A percentile compares a stretch with the other conserved stretches of the same genome.
Evolutionary conservation across 2,329 filamentous ascomycete species (phyloP).

Genomic region (Sclerotinia nivalis): DNA sequence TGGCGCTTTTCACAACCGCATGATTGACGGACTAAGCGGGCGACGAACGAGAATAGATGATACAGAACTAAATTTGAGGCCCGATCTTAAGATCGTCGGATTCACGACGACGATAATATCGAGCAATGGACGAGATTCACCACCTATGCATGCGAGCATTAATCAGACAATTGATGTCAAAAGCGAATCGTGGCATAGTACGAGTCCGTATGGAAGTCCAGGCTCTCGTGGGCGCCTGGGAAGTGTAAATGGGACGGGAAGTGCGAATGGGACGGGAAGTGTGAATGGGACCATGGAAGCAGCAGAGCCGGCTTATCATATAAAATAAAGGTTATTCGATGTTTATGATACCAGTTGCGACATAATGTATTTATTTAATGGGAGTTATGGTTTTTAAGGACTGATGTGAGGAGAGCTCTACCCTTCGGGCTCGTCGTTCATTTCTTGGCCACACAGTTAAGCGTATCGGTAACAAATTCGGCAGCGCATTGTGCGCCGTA

Average conservation of each 20-base stretch:
- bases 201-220: not conserved
- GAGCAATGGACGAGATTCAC: constrained; percentile 18
- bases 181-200: not conserved
- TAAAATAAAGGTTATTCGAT: not conserved
- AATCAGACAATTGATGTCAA: not conserved
- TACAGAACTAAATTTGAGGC: not conserved
- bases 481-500: not conserved
- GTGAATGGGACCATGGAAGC: not conserved
- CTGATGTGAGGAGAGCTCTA: not conserved
- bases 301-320: constrained; percentile 2
- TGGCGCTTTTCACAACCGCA: constrained; percentile 1
- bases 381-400: not conserved
- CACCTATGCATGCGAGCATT: not conserved
- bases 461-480: not conserved
- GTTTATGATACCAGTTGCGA: constrained; percentile 1
- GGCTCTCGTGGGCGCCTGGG: not conserved
- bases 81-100: constrained; percentile 19
- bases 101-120: constrained; percentile 21
- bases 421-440: not conserved
- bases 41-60: not conserved
- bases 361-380: not conserved
- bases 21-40: not conserved
- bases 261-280: not conserved
- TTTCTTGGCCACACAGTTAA: not conserved
- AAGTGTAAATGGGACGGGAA: not conserved